Evolutionary conservation across 495 filamentous ascomycete genomes (phyloP), one percentile per base, ranked within the genome.

Genomic region (Hypoxylon rickii): DNA sequence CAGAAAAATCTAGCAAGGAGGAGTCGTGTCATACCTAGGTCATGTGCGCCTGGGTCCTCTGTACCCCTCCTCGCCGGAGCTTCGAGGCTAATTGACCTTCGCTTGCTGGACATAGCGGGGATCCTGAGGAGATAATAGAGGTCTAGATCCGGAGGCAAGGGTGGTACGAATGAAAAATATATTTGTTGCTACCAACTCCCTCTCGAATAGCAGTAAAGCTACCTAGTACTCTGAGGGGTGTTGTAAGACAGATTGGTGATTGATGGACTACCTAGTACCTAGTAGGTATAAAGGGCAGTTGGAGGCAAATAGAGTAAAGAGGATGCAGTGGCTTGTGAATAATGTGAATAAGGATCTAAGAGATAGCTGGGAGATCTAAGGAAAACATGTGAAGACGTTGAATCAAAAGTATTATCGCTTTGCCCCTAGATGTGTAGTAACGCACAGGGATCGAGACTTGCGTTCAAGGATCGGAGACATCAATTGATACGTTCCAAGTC

Each of bases 41-140:
- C 90, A 70, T 86, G 89, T 62, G 89, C 90, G 69, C 90, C 89
- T 47, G 89, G 79, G 66, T 96, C 92, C 61, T 88, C 80, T 18
- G 83, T 83, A 60, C 81, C 85, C 50, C 79, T 84, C 54, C 76
- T 77, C 46, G 75, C 75, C 36, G 89, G 89, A 58, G 86, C 87
- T 63, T 86, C 78, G 49, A 92, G 76, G 56, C 76, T 80, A 60
- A 71, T 43, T 26, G 58, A 45, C 39, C 60, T 60, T 58, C 67
- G 63, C 57, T 67, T 67, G 68, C 71, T 58, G 38, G 73, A 53
- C 71, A 73, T 74, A 17, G 34, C 37, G 55, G 46, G n/a, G 41
- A 41, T 43, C 10, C 32, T 49, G 47, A 8, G n/a, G n/a, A n/a
- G n/a, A n/a, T n/a, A n/a, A n/a, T n/a, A n/a, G n/a, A n/a, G n/a